Evolutionary conservation across 2,329 filamentous ascomycete species (phyloP), one percentile per base, ranked within the genome.

Genomic region (Claviceps lovelessii): DNA sequence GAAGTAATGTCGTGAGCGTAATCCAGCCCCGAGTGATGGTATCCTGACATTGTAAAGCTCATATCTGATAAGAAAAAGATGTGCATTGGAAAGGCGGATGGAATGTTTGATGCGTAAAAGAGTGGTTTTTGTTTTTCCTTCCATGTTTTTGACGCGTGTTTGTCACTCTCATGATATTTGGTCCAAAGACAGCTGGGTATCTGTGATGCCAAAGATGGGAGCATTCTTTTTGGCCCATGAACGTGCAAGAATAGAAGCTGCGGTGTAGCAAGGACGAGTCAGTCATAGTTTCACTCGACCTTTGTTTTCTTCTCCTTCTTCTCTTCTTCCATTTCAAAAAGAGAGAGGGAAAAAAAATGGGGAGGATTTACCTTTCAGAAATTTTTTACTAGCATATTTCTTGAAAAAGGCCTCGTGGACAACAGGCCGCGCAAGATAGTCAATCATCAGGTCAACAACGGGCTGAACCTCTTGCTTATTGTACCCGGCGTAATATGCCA

Each of bases 371-470:
- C 91, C 90, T 76, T 98, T 98, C 64, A 97, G 75, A 74, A 97
- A 98, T 74, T 95, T 96, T 78, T 97, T 98, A 81, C 89, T 95
- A 55, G 93, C 93, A 70, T 98, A 98, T 73, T 98, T 98, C 81
- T 95, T 95, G 79, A 96, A 97, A 78, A 98, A 96, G 42, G 93
- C 94, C 69, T 97, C 91, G 66, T 98, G 93, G 47, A 85, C 81
- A 54, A 96, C 87, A 31, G 91, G 93, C 13, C 88, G 84, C 56
- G 87, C 86, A 44, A 98, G 84, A 68, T 98, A 98, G 70, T 98
- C 90, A 58, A 98, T 83, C 90, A 98, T 96, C 58, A 97, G 79
- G 63, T 86, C 80, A 66, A 95, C 88, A 45, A 97, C 88, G 11
- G 91, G 91, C 68, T 91, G 81, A 62, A 98, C 90, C 71, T 98